phyloP scores from a whole-genome alignment of 2,329 filamentous ascomycete species.

The Ophiostoma angusticollis region DNA sequence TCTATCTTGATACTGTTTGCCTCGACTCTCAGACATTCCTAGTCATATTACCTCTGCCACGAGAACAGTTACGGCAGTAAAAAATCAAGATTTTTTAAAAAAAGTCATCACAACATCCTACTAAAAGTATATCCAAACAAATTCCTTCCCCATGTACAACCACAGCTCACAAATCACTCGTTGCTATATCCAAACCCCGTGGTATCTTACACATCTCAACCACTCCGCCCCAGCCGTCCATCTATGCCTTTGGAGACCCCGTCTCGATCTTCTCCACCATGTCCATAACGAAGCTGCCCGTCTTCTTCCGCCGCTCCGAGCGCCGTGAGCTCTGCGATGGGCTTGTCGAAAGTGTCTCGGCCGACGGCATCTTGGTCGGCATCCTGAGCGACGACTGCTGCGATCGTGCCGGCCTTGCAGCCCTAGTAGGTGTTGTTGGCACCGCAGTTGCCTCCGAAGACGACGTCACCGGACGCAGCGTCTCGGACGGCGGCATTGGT shows the following conservation, averaged over 20 bases:
- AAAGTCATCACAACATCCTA: no score
- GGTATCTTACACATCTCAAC: no score
- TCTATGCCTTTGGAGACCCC: conserved; percentile 1
- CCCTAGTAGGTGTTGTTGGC: conserved; percentile 1
- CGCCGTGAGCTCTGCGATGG: neutral
- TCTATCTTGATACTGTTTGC: no score
- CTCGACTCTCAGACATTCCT: no score
- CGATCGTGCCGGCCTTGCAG: neutral
- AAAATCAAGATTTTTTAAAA: no score
- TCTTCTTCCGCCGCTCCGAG: conserved; percentile 6
- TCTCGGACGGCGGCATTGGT: neutral
- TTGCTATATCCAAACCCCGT: no score
- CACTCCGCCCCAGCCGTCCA: no score
- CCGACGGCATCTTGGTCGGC: conserved; percentile 1
- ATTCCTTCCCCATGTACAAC: no score
- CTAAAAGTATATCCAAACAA: no score
- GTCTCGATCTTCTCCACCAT: conserved; percentile 45
- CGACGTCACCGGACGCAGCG: neutral
- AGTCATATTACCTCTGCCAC: no score
- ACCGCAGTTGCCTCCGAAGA: neutral
- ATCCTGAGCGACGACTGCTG: neutral
- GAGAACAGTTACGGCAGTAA: no score
- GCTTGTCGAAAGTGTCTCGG: conserved; percentile 5
- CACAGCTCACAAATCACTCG: no score
- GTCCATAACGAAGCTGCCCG: conserved; percentile 27